A percentile compares a stretch with the other conserved stretches of the same genome.
Evolutionary conservation across 2,329 filamentous ascomycete genomes (phyloP).

Genomic region (Claviceps quebecensis): DNA sequence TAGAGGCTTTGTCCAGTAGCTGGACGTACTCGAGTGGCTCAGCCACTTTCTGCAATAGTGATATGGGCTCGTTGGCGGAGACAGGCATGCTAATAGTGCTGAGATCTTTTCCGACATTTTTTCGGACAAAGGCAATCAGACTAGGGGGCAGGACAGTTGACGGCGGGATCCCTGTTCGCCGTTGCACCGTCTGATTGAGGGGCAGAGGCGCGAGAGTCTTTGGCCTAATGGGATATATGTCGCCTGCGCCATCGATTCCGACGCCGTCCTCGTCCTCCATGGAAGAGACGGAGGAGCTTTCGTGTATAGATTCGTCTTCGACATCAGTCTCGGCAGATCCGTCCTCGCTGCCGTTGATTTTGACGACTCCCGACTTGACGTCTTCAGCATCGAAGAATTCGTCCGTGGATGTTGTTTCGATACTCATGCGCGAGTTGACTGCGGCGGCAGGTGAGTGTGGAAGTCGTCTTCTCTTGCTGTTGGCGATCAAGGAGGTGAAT

Average conservation of each 20-base stretch:
- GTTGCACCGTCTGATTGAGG: constrained; percentile 45
- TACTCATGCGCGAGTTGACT: constrained; percentile 42
- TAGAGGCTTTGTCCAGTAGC: constrained; percentile 62
- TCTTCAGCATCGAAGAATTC: constrained; percentile 91
- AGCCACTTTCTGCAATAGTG: constrained; percentile 72
- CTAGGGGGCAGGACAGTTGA: constrained; percentile 74
- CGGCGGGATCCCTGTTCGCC: constrained; percentile 56
- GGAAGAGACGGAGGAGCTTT: constrained; percentile 45
- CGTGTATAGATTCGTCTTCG: constrained; percentile 15
- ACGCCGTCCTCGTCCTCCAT: constrained; percentile 44
- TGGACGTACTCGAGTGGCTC: constrained; percentile 86
- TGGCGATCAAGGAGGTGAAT: constrained; percentile 62
- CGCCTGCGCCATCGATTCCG: constrained; percentile 43
- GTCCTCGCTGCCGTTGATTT: constrained; percentile 58
- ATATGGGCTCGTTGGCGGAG: constrained; percentile 85
- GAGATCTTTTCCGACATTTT: constrained; percentile 95
- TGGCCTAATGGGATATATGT: constrained; percentile 60
- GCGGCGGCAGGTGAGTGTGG: constrained; percentile 36
- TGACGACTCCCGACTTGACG: constrained; percentile 52
- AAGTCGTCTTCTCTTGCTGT: constrained; percentile 64
- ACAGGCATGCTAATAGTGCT: constrained; percentile 97
- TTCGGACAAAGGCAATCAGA: constrained; percentile 84
- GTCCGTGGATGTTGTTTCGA: constrained; percentile 68
- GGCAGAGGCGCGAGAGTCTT: constrained; percentile 69
- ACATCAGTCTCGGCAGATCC: constrained; percentile 24